phyloP scores from a whole-genome alignment of 441 rosid species.

The Metrosideros polymorpha region DNA sequence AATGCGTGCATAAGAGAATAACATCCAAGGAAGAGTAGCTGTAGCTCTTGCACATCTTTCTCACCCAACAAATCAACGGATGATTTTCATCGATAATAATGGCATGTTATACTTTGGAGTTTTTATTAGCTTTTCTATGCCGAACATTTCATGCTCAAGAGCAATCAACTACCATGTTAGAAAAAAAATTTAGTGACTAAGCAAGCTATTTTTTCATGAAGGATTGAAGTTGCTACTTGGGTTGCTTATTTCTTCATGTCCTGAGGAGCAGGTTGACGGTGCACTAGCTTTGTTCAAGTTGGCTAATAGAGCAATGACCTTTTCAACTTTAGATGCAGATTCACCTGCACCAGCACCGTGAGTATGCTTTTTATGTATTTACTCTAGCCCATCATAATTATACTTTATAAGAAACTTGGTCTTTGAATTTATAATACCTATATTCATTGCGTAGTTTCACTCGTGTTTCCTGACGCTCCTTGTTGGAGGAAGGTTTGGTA shows the following conservation, averaged over 20 bases:
- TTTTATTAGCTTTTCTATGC: background rate
- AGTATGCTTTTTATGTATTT: conserved; percentile 16
- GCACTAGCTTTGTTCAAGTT: conserved; percentile 79
- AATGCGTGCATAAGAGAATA: conserved; percentile 79
- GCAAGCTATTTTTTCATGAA: conserved; percentile 14
- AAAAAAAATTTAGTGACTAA: background rate
- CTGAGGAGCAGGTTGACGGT: conserved; percentile 83
- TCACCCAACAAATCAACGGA: conserved; percentile 73
- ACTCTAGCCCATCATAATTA: background rate
- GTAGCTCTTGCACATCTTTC: conserved; percentile 94
- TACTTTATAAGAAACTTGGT: background rate
- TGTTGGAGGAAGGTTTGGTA: no score
- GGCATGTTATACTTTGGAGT: conserved; percentile 29
- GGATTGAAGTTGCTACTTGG: conserved; percentile 85
- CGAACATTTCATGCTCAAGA: background rate
- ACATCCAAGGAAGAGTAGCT: conserved; percentile 76
- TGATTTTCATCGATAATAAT: conserved; percentile 65
- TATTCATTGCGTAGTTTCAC: background rate
- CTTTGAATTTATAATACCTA: background rate
- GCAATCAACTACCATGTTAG: background rate
- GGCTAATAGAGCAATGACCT: conserved; percentile 67
- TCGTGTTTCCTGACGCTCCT: background rate
- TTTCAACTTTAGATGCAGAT: conserved; percentile 85
- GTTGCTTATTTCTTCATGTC: conserved; percentile 69
- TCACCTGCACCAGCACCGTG: conserved; percentile 91